Conservation (phyloP, 164 flowering plant genomes). For the Tetracentron sinense region DNA sequence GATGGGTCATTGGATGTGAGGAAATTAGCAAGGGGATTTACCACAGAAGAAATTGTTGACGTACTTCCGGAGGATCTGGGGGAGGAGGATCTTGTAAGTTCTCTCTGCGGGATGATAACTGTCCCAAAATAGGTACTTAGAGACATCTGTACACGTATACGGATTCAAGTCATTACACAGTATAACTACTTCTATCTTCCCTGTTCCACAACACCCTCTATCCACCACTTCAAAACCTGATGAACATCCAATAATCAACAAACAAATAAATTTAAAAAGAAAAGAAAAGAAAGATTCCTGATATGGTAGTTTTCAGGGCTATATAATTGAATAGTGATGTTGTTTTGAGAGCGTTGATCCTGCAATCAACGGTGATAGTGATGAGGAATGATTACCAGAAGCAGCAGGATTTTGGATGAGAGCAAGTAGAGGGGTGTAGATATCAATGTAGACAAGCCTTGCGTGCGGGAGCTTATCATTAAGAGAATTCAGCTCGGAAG, state of each 20-base stretch:
- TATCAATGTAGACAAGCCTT: conserved; percentile 33
- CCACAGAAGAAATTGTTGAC: conserved; percentile 24
- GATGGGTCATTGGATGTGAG: too few species aligned
- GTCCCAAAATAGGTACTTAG: conserved; percentile 56
- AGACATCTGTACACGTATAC: conserved; percentile 26
- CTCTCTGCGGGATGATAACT: conserved; percentile 50
- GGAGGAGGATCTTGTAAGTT: conserved; percentile 28
- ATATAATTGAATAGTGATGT: too few species aligned
- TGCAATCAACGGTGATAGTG: too few species aligned
- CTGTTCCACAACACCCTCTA: conserved; percentile 50
- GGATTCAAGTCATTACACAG: conserved; percentile 32
- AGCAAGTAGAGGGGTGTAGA: conserved; percentile 31
- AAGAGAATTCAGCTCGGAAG: conserved; percentile 11
- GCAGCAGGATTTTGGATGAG: conserved; percentile 27
- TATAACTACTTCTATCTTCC: conserved; percentile 28
- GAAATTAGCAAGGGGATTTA: neutral
- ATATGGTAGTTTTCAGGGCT: too few species aligned
- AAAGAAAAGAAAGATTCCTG: too few species aligned
- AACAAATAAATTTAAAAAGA: too few species aligned
- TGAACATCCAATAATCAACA: too few species aligned
- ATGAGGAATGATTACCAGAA: conserved; percentile 25
- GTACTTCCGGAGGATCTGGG: conserved; percentile 9
- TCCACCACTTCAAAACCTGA: conserved; percentile 36
- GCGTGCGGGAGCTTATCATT: neutral
- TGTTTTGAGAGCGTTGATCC: too few species aligned